Evolutionary conservation across 1,139 yeast species (phyloP).

Genomic region (Hansenula anomala): DNA sequence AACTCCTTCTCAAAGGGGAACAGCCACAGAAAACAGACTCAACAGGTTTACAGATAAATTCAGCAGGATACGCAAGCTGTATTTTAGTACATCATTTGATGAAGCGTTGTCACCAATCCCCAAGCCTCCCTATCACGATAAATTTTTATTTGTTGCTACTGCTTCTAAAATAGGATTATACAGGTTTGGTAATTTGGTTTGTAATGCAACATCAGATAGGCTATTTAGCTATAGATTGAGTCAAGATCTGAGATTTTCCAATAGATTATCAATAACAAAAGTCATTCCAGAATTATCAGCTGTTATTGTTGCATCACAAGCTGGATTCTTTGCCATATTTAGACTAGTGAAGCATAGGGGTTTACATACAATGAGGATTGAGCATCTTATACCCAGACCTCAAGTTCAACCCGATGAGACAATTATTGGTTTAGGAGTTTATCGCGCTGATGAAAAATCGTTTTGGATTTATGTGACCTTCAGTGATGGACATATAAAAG

Average conservation of each 20-base stretch:
- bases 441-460: neutral
- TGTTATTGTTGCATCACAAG: slow-evolving; percentile 50
- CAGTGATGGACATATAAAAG: neutral
- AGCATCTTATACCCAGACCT: neutral
- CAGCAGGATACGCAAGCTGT: slow-evolving; percentile 11
- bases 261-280: slow-evolving; percentile 48
- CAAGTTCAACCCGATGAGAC: neutral
- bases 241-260: slow-evolving; percentile 33
- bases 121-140: slow-evolving; percentile 10
- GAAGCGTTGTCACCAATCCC: neutral
- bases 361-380: slow-evolving; percentile 11
- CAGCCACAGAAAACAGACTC: slow-evolving; percentile 1
- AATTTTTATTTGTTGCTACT: slow-evolving; percentile 41
- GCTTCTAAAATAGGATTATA: slow-evolving; percentile 42
- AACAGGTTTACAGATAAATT: slow-evolving; percentile 11
- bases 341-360: slow-evolving; percentile 47
- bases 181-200: slow-evolving; percentile 42
- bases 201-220: slow-evolving; percentile 44
- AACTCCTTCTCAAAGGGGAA: slow-evolving; percentile 5
- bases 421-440: neutral
- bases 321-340: slow-evolving; percentile 53
- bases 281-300: slow-evolving; percentile 53
- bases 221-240: slow-evolving; percentile 34
- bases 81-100: neutral
- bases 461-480: neutral